These are phyloP conservation scores for Parathielavia appendiculata DNA, from an alignment of 495 filamentous ascomycete genomes.

Conservation along the genomic window DNA sequence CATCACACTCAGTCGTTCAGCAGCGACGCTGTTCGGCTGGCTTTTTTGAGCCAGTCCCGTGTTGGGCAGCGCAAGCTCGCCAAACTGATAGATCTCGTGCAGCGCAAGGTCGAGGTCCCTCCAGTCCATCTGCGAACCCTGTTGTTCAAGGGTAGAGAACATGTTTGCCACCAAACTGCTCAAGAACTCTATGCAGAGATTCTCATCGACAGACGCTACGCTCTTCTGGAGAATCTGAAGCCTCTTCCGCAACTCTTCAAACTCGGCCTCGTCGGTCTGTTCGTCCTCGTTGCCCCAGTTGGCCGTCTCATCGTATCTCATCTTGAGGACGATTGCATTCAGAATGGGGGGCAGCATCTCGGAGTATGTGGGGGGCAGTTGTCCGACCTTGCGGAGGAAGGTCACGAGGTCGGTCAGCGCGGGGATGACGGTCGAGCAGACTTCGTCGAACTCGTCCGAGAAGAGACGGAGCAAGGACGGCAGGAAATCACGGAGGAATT, in stretches of 20 bases:
- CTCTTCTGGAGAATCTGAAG: slow-evolving; percentile 86
- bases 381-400: slow-evolving; percentile 72
- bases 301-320: slow-evolving; percentile 92
- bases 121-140: slow-evolving; percentile 77
- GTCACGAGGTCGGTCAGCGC: slow-evolving; percentile 85
- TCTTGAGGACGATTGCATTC: slow-evolving; percentile 86
- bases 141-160: slow-evolving; percentile 67
- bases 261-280: slow-evolving; percentile 96
- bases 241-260: slow-evolving; percentile 84
- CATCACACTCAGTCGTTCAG: slow-evolving; percentile 77
- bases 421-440: slow-evolving; percentile 90
- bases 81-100: slow-evolving; percentile 94
- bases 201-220: slow-evolving; percentile 77
- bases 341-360: slow-evolving; percentile 79
- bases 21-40: slow-evolving; percentile 65
- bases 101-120: slow-evolving; percentile 93
- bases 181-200: slow-evolving; percentile 78
- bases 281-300: slow-evolving; percentile 93
- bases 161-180: slow-evolving; percentile 75
- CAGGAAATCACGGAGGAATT: slow-evolving; percentile 72
- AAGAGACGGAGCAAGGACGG: slow-evolving; percentile 87
- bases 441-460: slow-evolving; percentile 95
- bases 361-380: slow-evolving; percentile 61
- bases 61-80: slow-evolving; percentile 80
- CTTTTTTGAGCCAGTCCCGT: slow-evolving; percentile 79